phyloP scores from a whole-genome alignment of 1,139 yeast genomes.

The Candida sanyaensis region DNA sequence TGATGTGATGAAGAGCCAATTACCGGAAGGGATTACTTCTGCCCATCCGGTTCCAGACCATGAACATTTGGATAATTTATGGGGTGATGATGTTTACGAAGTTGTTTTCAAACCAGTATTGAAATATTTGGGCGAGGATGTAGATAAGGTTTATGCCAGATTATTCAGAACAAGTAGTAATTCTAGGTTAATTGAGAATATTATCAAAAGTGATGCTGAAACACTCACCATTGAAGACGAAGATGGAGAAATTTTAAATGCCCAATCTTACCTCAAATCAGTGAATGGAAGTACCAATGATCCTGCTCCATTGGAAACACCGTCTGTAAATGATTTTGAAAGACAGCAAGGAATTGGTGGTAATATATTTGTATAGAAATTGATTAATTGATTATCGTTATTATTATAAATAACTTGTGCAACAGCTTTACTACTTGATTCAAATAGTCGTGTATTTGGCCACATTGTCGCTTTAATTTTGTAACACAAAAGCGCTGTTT shows the following conservation, averaged over 20 bases:
- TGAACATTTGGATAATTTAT: slow-evolving; percentile 86
- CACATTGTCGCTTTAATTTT: neutral
- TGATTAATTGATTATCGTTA: neutral
- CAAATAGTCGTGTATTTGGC: neutral
- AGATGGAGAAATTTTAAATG: slow-evolving; percentile 5
- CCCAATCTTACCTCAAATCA: slow-evolving; percentile 13
- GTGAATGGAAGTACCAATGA: slow-evolving; percentile 1
- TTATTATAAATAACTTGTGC: slow-evolving; percentile 1
- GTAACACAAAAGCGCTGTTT: neutral
- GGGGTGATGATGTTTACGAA: slow-evolving; percentile 74
- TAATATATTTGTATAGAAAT: slow-evolving; percentile 2
- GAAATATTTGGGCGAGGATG: slow-evolving; percentile 30
- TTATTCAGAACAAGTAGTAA: slow-evolving; percentile 8
- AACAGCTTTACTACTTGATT: neutral
- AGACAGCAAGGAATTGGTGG: slow-evolving; percentile 6
- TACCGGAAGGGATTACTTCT: slow-evolving; percentile 39
- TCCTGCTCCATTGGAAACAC: neutral
- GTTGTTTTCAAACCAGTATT: slow-evolving; percentile 50
- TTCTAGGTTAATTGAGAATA: slow-evolving; percentile 14
- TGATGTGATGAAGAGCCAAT: slow-evolving; percentile 63
- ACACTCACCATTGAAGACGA: slow-evolving; percentile 3
- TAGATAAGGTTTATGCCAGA: slow-evolving; percentile 12
- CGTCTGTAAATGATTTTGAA: slow-evolving; percentile 3
- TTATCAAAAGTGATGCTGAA: slow-evolving; percentile 9
- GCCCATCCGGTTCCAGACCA: slow-evolving; percentile 56